These are phyloP conservation scores for Fusarium robinianum DNA, from an alignment of 2,329 filamentous ascomycete genomes.

Conservation along the genomic window DNA sequence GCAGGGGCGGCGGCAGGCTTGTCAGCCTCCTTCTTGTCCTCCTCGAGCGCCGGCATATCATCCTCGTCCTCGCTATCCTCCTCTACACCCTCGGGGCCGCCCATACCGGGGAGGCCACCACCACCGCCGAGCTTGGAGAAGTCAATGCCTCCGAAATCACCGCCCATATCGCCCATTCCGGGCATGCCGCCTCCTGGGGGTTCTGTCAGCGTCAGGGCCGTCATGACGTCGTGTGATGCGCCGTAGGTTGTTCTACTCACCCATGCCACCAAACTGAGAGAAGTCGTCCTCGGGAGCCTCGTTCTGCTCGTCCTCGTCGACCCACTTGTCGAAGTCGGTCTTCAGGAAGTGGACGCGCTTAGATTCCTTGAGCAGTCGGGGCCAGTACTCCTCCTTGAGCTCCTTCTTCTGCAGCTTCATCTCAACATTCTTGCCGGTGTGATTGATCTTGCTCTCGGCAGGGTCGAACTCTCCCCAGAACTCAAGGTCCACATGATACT, in stretches of 20 bases:
- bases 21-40: conserved; percentile 51
- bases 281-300: conserved; percentile 82
- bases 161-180: conserved; percentile 57
- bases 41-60: conserved; percentile 77
- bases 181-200: conserved; percentile 61
- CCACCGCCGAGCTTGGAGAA: conserved; percentile 86
- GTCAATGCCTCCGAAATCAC: conserved; percentile 85
- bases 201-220: too few relatives aligned
- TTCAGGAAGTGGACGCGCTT: conserved; percentile 95
- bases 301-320: conserved; percentile 98
- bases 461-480: conserved; percentile 91
- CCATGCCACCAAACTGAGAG: conserved; percentile 69
- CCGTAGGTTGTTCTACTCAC: too few relatives aligned
- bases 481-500: conserved; percentile 83
- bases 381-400: conserved; percentile 93
- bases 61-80: conserved; percentile 55
- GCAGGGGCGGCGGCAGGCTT: conserved; percentile 32
- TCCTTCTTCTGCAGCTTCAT: conserved; percentile 97
- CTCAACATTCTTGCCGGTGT: conserved; percentile 87
- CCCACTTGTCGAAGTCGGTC: conserved; percentile 99
- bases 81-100: conserved; percentile 51
- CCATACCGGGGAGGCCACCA: conserved; percentile 66
- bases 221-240: too few relatives aligned
- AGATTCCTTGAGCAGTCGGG: conserved; percentile 85
- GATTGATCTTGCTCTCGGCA: conserved; percentile 80